Evolutionary conservation across 108 stramenopile genomes (phyloP).

Genomic region (Cylindrotheca closterium): DNA sequence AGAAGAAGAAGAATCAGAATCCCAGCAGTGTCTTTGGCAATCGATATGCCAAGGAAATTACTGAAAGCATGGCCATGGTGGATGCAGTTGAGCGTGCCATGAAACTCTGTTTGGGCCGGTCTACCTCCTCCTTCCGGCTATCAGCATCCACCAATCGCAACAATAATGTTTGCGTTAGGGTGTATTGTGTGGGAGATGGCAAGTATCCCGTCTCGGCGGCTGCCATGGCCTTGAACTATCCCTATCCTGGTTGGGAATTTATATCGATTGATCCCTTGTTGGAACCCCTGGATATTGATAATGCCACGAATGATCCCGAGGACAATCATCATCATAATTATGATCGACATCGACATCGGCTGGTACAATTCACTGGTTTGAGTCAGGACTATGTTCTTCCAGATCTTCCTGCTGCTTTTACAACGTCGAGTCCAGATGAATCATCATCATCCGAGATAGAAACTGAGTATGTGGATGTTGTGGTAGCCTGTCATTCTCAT

Average conservation of each 20-base stretch:
- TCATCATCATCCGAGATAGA: too few species aligned
- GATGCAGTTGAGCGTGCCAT: slow-evolving; percentile 22
- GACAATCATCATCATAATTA: not conserved
- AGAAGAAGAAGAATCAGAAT: not conserved
- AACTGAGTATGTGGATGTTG: not conserved
- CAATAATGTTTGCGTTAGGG: not conserved
- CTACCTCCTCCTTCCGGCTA: not conserved
- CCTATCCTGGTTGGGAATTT: slow-evolving; percentile 10
- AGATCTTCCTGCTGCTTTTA: not conserved
- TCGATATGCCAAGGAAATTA: slow-evolving; percentile 21
- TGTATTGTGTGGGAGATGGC: slow-evolving; percentile 24
- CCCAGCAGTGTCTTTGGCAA: slow-evolving; percentile 6
- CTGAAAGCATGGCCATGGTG: slow-evolving; percentile 18
- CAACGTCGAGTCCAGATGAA: not conserved
- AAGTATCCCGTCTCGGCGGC: slow-evolving; percentile 16
- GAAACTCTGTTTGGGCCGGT: slow-evolving; percentile 9
- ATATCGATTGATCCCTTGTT: slow-evolving; percentile 22
- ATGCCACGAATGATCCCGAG: not conserved
- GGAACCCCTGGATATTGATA: not conserved
- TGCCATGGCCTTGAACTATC: slow-evolving; percentile 5
- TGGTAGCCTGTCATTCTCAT: slow-evolving; percentile 23
- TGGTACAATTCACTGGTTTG: not conserved
- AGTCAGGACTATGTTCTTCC: not conserved
- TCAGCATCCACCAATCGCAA: too few species aligned
- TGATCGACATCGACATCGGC: too few species aligned